These are phyloP conservation scores for Moringa oleifera DNA, from an alignment of 345 rosid species.

Conservation along the genomic window DNA sequence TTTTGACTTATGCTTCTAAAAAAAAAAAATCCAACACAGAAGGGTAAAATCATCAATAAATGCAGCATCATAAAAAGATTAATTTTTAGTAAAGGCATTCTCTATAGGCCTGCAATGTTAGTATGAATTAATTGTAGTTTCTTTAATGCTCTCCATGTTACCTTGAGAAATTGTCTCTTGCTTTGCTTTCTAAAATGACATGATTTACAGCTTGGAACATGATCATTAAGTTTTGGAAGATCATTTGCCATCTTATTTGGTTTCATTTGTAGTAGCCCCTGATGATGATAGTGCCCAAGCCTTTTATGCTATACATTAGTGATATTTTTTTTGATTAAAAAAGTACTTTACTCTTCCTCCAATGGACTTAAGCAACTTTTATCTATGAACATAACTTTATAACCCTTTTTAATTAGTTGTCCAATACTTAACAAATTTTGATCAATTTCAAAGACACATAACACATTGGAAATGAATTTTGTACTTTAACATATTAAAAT, in stretches of 20 bases:
- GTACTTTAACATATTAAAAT: background rate
- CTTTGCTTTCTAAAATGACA: background rate
- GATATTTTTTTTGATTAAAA: too few species aligned
- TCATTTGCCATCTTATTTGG: background rate
- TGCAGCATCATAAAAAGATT: background rate
- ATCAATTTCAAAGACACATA: conserved; percentile 6
- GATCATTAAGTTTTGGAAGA: background rate
- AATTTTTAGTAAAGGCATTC: background rate
- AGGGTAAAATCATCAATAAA: background rate
- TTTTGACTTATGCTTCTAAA: too few species aligned
- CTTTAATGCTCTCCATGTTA: conserved; percentile 2
- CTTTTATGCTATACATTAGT: too few species aligned
- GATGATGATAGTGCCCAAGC: background rate
- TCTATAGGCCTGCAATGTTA: background rate
- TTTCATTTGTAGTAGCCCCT: background rate
- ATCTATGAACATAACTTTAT: background rate
- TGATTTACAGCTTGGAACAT: background rate
- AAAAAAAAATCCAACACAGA: too few species aligned
- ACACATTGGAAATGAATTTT: conserved; percentile 4
- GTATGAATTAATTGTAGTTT: conserved; percentile 5
- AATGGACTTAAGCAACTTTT: conserved; percentile 7
- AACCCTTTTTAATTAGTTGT: conserved; percentile 3
- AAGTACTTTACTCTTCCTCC: background rate
- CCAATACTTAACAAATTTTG: conserved; percentile 18
- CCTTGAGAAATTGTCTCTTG: background rate